Base-by-base conservation (phyloP, 371 early-diverging fungal species). In the Mortierella sp. region DNA sequence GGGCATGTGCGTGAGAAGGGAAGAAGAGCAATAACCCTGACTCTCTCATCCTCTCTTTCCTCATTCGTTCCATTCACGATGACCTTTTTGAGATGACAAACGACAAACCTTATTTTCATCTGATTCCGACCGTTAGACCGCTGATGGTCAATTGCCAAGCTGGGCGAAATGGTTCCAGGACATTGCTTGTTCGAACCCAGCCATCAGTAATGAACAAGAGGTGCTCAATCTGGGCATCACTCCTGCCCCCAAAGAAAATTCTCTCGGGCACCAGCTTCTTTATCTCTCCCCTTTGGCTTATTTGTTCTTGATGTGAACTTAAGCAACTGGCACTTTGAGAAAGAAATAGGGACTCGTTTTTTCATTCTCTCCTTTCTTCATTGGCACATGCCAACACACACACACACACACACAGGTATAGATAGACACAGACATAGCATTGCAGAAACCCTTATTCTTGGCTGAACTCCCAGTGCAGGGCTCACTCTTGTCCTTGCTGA, bases 31-130 rank as follows among this genome's bases (percentile, higher is more conserved):
- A 34, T 34, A 34, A 8, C 21, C 37, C 37, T 67, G 67, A 40
- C 34, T 19, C 16, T 61, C 16, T 19, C 1, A 24, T 3, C 8
- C 34, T 37, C 34, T 24, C 8, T 37, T 21, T 37, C 67, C 24
- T 37, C 19, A 5, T 24, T 40, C 43, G 6, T 21, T 46, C 19
- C 71, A 46, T 48, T 43, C 71, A 31, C 10, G 48, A 71, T 43
- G 71, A 71, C 46, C 48, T 71, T 71, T 40, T 71, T 43, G 71
- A 48, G 71, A 71, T 71, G 71, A 71, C 44, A 71, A 71, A 71
- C n/a, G 71, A 28, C 11, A 31, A 48, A 43, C 44, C 48, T 71
- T 44, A 46, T 28, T 46, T 71, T 28, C 31, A 19, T 6, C 5
- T 34, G 34, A 10, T 5, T 21, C 10, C 9, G 24, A 24, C 43